These are phyloP conservation scores for Colletotrichum abscissum DNA, from an alignment of 2,329 filamentous ascomycete species.

Conservation along the genomic window DNA sequence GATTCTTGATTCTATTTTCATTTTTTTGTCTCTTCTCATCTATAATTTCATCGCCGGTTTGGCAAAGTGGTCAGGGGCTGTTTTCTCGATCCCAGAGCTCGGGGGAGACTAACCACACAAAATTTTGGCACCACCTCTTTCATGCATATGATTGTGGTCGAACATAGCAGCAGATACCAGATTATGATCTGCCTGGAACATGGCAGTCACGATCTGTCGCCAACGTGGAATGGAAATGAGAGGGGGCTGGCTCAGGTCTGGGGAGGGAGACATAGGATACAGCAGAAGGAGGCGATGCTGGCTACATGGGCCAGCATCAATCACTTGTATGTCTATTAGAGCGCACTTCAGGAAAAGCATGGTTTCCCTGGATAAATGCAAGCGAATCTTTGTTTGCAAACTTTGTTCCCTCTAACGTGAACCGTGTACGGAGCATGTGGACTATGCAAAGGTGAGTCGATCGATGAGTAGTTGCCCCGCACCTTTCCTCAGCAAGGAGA, in stretches of 20 bases:
- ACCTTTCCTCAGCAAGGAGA: too few relatives aligned
- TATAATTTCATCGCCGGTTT: slow-evolving; percentile 35
- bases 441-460: neutral
- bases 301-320: slow-evolving; percentile 21
- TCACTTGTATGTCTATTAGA: slow-evolving; percentile 33
- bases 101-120: slow-evolving; percentile 27
- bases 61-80: slow-evolving; percentile 27
- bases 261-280: slow-evolving; percentile 1
- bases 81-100: slow-evolving; percentile 32
- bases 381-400: slow-evolving; percentile 19
- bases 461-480: too few relatives aligned
- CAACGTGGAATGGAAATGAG: slow-evolving; percentile 32
- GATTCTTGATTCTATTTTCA: slow-evolving; percentile 36
- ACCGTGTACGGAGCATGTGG: neutral
- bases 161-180: slow-evolving; percentile 35
- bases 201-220: slow-evolving; percentile 27
- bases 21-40: slow-evolving; percentile 31
- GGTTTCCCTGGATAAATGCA: slow-evolving; percentile 32
- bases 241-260: neutral
- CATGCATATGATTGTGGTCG: slow-evolving; percentile 34
- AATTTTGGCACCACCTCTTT: slow-evolving; percentile 30
- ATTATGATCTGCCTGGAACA: slow-evolving; percentile 33
- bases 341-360: slow-evolving; percentile 30
- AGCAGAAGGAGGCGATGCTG: slow-evolving; percentile 4
- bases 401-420: neutral